Percentiles rank a stretch among this genome's conserved stretches.
These are phyloP conservation scores for Miamiensis avidus DNA, from an alignment of 169 alveolate genomes.

Conservation along the genomic window DNA sequence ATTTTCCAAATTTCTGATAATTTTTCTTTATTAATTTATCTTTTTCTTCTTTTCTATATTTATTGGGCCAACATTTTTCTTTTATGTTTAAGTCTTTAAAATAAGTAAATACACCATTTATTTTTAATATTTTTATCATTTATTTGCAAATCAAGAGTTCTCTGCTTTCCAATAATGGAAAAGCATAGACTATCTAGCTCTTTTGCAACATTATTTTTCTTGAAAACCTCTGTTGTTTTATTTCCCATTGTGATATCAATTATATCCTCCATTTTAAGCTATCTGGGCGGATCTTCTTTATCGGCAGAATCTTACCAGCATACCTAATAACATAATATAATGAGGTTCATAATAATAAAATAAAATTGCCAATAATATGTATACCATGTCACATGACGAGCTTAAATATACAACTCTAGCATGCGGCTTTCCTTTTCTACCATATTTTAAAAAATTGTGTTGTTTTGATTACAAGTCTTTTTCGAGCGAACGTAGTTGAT, in stretches of 20 bases:
- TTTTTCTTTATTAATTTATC: constrained; percentile 25
- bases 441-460: constrained; percentile 50
- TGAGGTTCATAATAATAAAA: too few species aligned
- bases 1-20: constrained; percentile 55
- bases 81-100: constrained; percentile 6
- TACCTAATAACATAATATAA: constrained; percentile 8
- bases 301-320: constrained; percentile 21
- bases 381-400: constrained; percentile 31
- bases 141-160: constrained; percentile 54
- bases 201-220: constrained; percentile 45
- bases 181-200: constrained; percentile 59
- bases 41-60: constrained; percentile 18
- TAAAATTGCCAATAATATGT: too few species aligned
- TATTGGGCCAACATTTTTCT: constrained; percentile 30
- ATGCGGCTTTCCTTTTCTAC: constrained; percentile 60
- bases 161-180: constrained; percentile 43
- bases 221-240: constrained; percentile 49
- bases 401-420: constrained; percentile 51
- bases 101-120: constrained; percentile 50
- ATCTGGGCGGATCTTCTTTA: constrained; percentile 24
- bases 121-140: constrained; percentile 40
- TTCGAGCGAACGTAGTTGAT: neutral
- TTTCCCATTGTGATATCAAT: constrained; percentile 51
- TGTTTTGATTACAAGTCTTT: constrained; percentile 18
- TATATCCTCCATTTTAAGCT: constrained; percentile 39